Conservation (phyloP, 352 stramenopile genomes). For the Globisporangium splendens region DNA sequence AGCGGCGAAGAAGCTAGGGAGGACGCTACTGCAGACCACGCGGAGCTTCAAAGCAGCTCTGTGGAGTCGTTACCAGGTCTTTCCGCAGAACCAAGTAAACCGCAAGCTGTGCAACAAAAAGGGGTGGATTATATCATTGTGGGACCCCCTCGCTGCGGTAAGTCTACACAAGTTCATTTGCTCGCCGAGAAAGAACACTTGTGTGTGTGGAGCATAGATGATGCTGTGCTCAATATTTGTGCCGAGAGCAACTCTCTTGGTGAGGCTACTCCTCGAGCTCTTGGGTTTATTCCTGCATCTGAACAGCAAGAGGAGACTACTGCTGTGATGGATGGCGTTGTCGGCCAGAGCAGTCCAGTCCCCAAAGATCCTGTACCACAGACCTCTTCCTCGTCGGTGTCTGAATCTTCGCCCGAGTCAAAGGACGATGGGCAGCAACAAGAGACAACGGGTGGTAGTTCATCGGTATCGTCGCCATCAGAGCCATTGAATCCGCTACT, state of each 20-base stretch:
- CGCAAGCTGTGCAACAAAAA: slow-evolving; percentile 14
- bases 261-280: slow-evolving; percentile 22
- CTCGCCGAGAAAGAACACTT: slow-evolving; percentile 75
- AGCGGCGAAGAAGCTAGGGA: neutral
- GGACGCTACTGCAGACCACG: neutral
- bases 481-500: slow-evolving; percentile 40
- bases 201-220: slow-evolving; percentile 68
- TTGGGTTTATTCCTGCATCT: slow-evolving; percentile 22
- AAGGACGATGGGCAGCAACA: slow-evolving; percentile 3
- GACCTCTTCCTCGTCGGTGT: neutral
- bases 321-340: neutral
- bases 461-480: neutral
- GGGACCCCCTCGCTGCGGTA: slow-evolving; percentile 72
- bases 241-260: slow-evolving; percentile 37
- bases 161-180: slow-evolving; percentile 71
- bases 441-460: neutral
- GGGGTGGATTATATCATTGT: slow-evolving; percentile 81
- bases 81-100: neutral
- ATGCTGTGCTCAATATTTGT: slow-evolving; percentile 47
- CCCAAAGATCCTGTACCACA: neutral
- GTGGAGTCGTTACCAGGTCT: neutral
- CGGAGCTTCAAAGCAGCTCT: neutral
- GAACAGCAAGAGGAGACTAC: slow-evolving; percentile 7
- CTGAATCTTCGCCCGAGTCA: slow-evolving; percentile 20
- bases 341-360: neutral